Evolutionary conservation across 331 rosid species (phyloP).

Genomic region (Stylosanthes scabra): DNA sequence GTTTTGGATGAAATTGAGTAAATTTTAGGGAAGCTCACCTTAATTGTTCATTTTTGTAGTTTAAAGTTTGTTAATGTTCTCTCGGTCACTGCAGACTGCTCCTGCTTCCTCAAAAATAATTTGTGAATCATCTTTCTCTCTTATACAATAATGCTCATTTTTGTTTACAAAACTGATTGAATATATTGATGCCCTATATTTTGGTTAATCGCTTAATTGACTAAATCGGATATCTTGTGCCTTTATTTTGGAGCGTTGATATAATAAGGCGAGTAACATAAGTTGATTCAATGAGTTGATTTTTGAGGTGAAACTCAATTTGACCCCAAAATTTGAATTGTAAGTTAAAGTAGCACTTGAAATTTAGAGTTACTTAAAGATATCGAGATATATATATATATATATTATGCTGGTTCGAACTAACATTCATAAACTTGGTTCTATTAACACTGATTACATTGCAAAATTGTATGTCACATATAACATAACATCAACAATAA

Average conservation of each 20-base stretch:
- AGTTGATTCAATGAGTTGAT: no score
- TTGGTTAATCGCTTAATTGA: background rate
- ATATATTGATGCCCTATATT: background rate
- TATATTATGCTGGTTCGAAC: no score
- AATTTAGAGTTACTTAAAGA: no score
- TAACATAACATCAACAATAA: conserved; percentile 21
- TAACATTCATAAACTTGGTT: no score
- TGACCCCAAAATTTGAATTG: no score
- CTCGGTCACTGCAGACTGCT: conserved; percentile 38
- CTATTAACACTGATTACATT: conserved; percentile 4
- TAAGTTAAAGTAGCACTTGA: no score
- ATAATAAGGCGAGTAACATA: no score
- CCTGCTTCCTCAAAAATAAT: conserved; percentile 52
- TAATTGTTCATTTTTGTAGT: conserved; percentile 48
- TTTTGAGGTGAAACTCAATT: no score
- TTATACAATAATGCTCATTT: background rate
- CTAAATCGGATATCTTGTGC: background rate
- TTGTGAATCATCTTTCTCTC: conserved; percentile 36
- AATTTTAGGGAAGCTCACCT: conserved; percentile 46
- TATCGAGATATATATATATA: no score
- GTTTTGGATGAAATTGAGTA: conserved; percentile 47
- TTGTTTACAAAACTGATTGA: background rate
- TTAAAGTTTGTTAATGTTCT: conserved; percentile 43
- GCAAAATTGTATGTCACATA: conserved; percentile 38
- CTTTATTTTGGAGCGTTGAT: no score